Evolutionary conservation across 192 early-diverging fungal genomes (phyloP), one percentile per base, ranked within the genome.

Genomic region (Mortierella antarctica): DNA sequence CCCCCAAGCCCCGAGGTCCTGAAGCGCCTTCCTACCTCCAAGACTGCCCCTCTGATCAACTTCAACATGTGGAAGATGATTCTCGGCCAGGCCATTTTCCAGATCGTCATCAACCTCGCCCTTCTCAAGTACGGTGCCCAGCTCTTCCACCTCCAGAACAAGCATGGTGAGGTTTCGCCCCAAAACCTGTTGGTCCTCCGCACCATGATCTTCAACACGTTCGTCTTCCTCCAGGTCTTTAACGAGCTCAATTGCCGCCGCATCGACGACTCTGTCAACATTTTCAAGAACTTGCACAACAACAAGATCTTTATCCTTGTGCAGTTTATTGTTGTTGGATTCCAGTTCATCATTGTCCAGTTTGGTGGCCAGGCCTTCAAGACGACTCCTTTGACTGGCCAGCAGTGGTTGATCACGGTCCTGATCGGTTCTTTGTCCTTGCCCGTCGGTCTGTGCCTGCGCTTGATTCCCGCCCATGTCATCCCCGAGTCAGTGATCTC

Each of bases 1-100:
- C 90, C 92, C n/a, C 95, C 96, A 10, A 95, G 91, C 12, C 89
- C 90, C 51, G 94, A 93, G 7, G 84, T 98, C 12, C 85, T 99
- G 51, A 73, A 91, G 47, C 90, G 96, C 42, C 83, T 88, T 54
- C 97, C 97, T 14, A 87, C 92, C 49, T 86, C 89, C 57, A 91
- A 89, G 60, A 86, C 84, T 57, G 93, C 94, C 52, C 87, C 91
- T 13, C 80, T 99, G 58, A 94, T 99, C 73, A 93, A 86, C 57
- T 93, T 88, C 67, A 87, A 88, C 67, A 98, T 99, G 96, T 93
- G 90, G 88, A 93, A 92, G 57, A 94, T 95, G 92, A 96, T 99
- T 69, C 65, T 96, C 41, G 92, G 92, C 41, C 95, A 99, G 84
- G 91, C 93, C 0, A 57, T 95, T 2, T 99, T 95, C 88, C 97